Evolutionary conservation across 345 rosid genomes (phyloP), one percentile per base, ranked within the genome.

Genomic region (Melastoma malabathricum): DNA sequence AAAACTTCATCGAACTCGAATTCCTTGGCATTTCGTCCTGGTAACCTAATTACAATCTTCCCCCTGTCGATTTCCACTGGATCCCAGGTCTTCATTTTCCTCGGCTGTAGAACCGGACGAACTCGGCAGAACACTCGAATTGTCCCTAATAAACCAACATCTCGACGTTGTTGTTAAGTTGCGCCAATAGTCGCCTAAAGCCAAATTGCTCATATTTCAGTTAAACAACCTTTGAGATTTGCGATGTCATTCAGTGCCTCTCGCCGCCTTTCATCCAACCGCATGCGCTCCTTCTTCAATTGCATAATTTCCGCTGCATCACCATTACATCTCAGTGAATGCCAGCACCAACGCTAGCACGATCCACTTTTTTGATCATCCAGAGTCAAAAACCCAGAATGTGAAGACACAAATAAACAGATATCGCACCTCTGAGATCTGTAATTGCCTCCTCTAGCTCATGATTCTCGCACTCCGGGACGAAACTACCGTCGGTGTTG

Each of bases 61-160:
- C 76, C 81, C 13, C 43, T 52, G 44, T 63, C 77, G 54, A 55
- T 65, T 18, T 72, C 68, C 23, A 89, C 48, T 15, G 86, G 70
- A 58, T 76, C 82, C n/a, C 22, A 66, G 46, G 64, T 55, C 46
- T 66, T 73, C 53, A 80, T 81, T 56, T 57, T 77, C 27, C 69
- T 77, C 3, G 75, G 65, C 13, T 38, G 31, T 14, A 66, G 56
- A 67, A 68, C 73, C 3, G 88, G 95, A 46, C 88, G 77, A 22
- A 86, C 82, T 54, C 97, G 74, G 62, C 95, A 86, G 67, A 86
- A 83, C 44, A 83, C 90, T 51, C 97, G 74, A 59, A 89, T 89
- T 18, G 76, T 68, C 49, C 97, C 97, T 86, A 85, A 67, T 73
- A 61, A 62, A 31, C 41, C 64, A 51, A 5, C 6, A 6, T 1